Evolutionary conservation across 1,139 yeast species (phyloP).

Genomic region (Chernovozyma sophiae-reginae): DNA sequence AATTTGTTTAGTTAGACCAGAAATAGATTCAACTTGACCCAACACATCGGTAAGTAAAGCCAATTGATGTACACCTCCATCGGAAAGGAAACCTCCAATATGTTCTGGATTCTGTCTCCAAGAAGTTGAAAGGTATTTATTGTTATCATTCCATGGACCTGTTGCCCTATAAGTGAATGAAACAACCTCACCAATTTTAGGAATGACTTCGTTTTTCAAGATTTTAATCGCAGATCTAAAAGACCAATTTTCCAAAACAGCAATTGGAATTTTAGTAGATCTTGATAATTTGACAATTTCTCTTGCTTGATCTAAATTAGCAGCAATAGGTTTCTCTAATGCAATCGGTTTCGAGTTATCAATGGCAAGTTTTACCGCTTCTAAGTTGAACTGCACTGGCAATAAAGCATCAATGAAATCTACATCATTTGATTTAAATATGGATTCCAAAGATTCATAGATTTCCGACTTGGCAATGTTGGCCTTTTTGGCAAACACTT

Average conservation of each 20-base stretch:
- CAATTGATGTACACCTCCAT: slow-evolving; percentile 94
- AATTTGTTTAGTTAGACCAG: slow-evolving; percentile 73
- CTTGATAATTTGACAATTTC: slow-evolving; percentile 68
- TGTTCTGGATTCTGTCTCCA: slow-evolving; percentile 93
- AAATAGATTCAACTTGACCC: slow-evolving; percentile 65
- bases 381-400: slow-evolving; percentile 77
- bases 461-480: slow-evolving; percentile 48
- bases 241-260: slow-evolving; percentile 82
- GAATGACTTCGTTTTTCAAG: slow-evolving; percentile 50
- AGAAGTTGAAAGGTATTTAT: slow-evolving; percentile 63
- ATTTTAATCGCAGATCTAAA: slow-evolving; percentile 55
- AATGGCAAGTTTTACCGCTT: slow-evolving; percentile 62
- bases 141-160: slow-evolving; percentile 66
- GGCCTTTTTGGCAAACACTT: slow-evolving; percentile 66
- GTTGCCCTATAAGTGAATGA: slow-evolving; percentile 79
- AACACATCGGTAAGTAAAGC: slow-evolving; percentile 81
- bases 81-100: slow-evolving; percentile 85
- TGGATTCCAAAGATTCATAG: slow-evolving; percentile 59
- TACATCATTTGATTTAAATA: slow-evolving; percentile 58
- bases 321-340: slow-evolving; percentile 90
- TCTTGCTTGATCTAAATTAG: slow-evolving; percentile 71
- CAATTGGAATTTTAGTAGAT: slow-evolving; percentile 59
- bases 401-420: slow-evolving; percentile 80
- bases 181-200: slow-evolving; percentile 69
- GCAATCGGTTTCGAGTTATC: slow-evolving; percentile 71